These are phyloP conservation scores for Phytophthora fragariaefolia DNA, from an alignment of 352 stramenopile species.

Conservation along the genomic window DNA sequence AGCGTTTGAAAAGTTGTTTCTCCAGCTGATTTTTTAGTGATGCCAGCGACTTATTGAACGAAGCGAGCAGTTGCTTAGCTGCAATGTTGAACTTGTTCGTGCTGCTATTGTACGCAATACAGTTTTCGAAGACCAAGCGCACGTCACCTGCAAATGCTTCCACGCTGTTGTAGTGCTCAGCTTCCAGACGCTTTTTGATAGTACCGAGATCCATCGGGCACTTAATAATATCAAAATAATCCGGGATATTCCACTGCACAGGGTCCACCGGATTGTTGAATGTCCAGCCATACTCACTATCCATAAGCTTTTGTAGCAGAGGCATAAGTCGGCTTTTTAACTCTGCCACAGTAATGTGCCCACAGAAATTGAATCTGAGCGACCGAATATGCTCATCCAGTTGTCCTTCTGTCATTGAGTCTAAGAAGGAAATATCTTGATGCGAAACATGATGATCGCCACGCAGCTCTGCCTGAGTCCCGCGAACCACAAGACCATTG, in stretches of 20 bases:
- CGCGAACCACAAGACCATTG: constrained; percentile 80
- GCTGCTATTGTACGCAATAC: constrained; percentile 90
- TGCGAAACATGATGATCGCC: constrained; percentile 68
- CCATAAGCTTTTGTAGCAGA: constrained; percentile 87
- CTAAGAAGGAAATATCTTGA: constrained; percentile 89
- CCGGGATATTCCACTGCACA: constrained; percentile 92
- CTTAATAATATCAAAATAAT: constrained; percentile 95
- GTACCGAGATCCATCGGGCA: constrained; percentile 99
- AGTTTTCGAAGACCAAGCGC: constrained; percentile 91
- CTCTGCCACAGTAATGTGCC: constrained; percentile 82
- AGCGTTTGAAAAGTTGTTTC: constrained; percentile 87
- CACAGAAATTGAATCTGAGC: constrained; percentile 90
- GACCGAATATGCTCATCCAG: constrained; percentile 91
- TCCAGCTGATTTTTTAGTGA: constrained; percentile 80
- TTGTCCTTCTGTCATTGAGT: constrained; percentile 87
- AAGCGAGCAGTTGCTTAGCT: constrained; percentile 79
- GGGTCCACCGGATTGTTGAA: constrained; percentile 97
- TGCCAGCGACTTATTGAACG: constrained; percentile 76
- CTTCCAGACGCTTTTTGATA: constrained; percentile 97
- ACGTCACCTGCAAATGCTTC: constrained; percentile 88
- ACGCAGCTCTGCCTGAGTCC: constrained; percentile 64
- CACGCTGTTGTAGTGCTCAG: constrained; percentile 93
- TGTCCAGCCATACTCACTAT: constrained; percentile 89
- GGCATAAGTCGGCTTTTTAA: constrained; percentile 88
- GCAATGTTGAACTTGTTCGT: constrained; percentile 91